Evolutionary conservation across 306 rosid genomes (phyloP), one percentile per base, ranked within the genome.

Genomic region (Vachellia pachyceras): DNA sequence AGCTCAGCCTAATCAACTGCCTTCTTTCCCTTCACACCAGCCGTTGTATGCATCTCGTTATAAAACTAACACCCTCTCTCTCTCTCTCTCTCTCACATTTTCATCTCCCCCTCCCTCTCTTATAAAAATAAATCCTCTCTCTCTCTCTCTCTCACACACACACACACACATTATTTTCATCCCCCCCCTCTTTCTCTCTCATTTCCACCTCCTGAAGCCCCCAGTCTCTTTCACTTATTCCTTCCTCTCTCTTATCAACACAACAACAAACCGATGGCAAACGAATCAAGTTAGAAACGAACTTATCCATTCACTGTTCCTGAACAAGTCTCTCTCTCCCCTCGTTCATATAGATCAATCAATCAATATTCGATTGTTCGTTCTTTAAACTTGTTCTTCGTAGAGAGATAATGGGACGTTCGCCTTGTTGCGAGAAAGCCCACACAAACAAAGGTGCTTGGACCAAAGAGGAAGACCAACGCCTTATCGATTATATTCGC

Each of bases 391-490:
- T 5, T 50, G 3, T 14, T 11, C 17, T 15, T 49, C 20, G 11
- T 22, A 20, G n/a, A 15, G 5, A 35, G 70, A 22, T n/a, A 37
- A 91, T 91, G 96, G 96, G 96, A 23, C 69, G 96, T 18, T 88
- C 96, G 6, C 96, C 96, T 55, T 89, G 96, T 72, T 91, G 96
- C 47, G 96, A 91, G 76, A 91, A 91, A 83, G 88, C 88, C 1
- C 96, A 91, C 72, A 91, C 92, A 76, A 91, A 89, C 80, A 91
- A 89, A 78, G 96, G 93, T 5, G 92, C 96, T 5, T 91, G 96
- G 96, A 89, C 96, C 76, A 89, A 84, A 82, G 96, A 91, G 3
- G 96, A 91, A 80, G 96, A 91, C 71, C 96, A 89, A 49, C 93
- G 90, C 83, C 90, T 91, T 29, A 83, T 89, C 55, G 90, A 91